Base-by-base conservation (phyloP, 768 basidiomycete genomes). In the Russula brevipes region DNA sequence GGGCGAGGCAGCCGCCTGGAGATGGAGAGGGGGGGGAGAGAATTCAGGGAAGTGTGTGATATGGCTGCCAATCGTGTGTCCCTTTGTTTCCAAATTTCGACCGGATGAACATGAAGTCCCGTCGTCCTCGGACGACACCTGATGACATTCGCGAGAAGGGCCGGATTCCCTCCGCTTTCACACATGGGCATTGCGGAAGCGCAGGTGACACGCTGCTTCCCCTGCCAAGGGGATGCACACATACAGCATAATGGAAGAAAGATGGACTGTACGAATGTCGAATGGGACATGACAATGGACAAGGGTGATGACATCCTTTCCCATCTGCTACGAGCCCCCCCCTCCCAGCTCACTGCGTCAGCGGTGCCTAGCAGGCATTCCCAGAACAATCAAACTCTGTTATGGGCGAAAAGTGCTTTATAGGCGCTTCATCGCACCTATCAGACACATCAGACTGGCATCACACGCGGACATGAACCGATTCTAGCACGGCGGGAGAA, bases 121-220 rank as follows among this genome's bases (percentile, higher is more conserved):
- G 63, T 64, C 63, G 63, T 55, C 63, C 58, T 54, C 63, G 63
- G 63, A 64, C 51, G 52, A 59, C 57, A 63, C 62, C 46, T 58
- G 57, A 59, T 53, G 53, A 59, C 63, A 64, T 50, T 42, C 46
- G 57, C 46, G 39, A 54, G 53, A 64, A 63, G 62, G 12, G 47
- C 58, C 63, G 58, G 52, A 54, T 54, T 49, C 46, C 41, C 41
- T 51, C 54, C 54, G 61, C 61, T 62, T 62, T 55, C 41, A 39
- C 62, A 54, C n/a, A 54, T 24, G 24, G 46, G 39, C 9, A 38
- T 44, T 49, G 63, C 57, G 53, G 63, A 64, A 41, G 31, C 52
- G 39, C 53, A 54, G 62, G 31, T 19, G 51, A 24, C 12, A 30
- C 16, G 50, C 42, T 31, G 30, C 52, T 17, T 35, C 44, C 59